A percentile compares a stretch with the other conserved stretches of the same genome.
These are phyloP conservation scores for Flagelloscypha sp. DNA, from an alignment of 768 basidiomycete genomes.

Conservation along the genomic window DNA sequence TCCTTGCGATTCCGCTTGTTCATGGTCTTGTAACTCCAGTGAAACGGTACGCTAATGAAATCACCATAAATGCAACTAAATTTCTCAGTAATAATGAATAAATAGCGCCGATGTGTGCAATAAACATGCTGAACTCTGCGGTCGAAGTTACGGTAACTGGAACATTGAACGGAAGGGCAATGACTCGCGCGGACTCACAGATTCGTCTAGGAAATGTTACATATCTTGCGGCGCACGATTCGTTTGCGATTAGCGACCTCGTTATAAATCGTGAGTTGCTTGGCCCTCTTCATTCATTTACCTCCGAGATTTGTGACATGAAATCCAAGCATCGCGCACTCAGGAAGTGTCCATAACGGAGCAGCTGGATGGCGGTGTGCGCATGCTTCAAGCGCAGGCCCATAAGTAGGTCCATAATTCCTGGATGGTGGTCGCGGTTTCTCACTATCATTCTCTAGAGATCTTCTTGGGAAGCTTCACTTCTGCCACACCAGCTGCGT, in stretches of 20 bases:
- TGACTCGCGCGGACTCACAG: too few species aligned
- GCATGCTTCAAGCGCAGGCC: constrained; percentile 53
- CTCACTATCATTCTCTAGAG: not conserved
- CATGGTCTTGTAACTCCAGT: too few species aligned
- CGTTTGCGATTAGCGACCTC: constrained; percentile 41
- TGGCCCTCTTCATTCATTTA: constrained; percentile 4
- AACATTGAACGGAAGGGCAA: constrained; percentile 22
- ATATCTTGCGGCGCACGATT: constrained; percentile 47
- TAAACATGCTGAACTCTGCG: constrained; percentile 55
- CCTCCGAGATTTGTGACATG: not conserved
- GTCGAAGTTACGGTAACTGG: constrained; percentile 41
- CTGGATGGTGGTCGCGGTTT: not conserved
- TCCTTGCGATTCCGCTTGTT: too few species aligned
- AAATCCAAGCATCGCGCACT: constrained; percentile 36
- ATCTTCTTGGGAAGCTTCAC: constrained; percentile 33
- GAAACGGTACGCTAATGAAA: too few species aligned
- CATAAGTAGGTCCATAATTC: constrained; percentile 26
- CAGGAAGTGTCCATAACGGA: constrained; percentile 43
- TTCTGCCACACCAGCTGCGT: constrained; percentile 64
- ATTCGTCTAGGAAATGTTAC: constrained; percentile 28
- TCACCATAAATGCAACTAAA: too few species aligned
- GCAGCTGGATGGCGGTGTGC: constrained; percentile 44
- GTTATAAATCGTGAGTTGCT: constrained; percentile 33
- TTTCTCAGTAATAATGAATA: too few species aligned
- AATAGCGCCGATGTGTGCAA: constrained; percentile 38